Percentiles rank a stretch among this genome's conserved stretches.
These are phyloP conservation scores for Ustilago sp. DNA, from an alignment of 1,284 basidiomycete genomes.

Conservation along the genomic window DNA sequence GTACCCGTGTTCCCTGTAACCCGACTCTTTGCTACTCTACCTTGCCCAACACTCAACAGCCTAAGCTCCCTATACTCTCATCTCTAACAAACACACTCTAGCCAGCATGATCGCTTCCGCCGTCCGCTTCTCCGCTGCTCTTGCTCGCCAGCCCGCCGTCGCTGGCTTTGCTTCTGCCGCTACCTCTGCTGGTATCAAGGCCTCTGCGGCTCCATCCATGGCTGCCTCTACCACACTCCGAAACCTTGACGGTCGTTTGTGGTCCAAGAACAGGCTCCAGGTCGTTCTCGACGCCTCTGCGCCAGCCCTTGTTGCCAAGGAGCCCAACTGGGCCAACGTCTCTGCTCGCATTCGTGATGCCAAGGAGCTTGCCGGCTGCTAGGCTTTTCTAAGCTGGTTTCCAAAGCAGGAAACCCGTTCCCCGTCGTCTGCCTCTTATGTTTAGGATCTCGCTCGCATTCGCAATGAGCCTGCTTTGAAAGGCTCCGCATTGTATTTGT, in stretches of 20 bases:
- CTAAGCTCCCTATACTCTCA: neutral
- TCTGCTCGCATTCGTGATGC: constrained; percentile 46
- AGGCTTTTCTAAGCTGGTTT: neutral
- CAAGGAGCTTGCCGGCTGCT: constrained; percentile 51
- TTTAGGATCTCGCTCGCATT: neutral
- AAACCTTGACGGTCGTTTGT: constrained; percentile 45
- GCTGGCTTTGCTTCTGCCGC: constrained; percentile 30
- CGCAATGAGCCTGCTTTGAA: constrained; percentile 15
- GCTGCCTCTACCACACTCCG: constrained; percentile 35
- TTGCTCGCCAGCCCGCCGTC: constrained; percentile 44
- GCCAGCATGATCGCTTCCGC: constrained; percentile 45
- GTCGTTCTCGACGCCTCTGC: constrained; percentile 40
- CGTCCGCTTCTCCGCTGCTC: constrained; percentile 49
- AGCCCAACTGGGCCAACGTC: constrained; percentile 51
- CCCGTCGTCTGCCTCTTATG: neutral
- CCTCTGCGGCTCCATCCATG: constrained; percentile 37
- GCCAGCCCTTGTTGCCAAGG: constrained; percentile 23
- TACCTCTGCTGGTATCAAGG: constrained; percentile 46
- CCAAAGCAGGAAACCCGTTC: neutral
- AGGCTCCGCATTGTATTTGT: constrained; percentile 35
- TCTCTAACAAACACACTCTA: neutral
- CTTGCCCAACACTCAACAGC: neutral
- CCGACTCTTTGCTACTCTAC: neutral
- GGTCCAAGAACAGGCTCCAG: constrained; percentile 48
- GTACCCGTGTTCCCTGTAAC: neutral